Conservation (phyloP, 371 early-diverging fungal genomes). For the Mucor saturninus region DNA sequence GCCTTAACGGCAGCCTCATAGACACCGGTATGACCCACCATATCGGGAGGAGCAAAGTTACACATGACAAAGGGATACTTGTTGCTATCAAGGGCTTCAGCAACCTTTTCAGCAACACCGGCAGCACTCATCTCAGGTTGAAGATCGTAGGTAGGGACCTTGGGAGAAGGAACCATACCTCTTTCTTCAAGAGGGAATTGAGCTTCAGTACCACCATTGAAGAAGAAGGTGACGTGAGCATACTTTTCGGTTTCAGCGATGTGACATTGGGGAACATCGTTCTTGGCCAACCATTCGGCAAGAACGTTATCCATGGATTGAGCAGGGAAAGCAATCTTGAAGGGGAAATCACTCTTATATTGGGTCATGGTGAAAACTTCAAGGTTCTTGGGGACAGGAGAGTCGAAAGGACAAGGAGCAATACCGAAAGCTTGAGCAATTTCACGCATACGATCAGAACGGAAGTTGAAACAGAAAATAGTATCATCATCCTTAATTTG, state of each 20-base stretch:
- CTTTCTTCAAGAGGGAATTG: slow-evolving; percentile 90
- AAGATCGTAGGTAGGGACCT: slow-evolving; percentile 97
- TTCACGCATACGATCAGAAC: slow-evolving; percentile 99
- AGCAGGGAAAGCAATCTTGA: slow-evolving; percentile 92
- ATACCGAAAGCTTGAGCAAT: slow-evolving; percentile 90
- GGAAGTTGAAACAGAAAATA: slow-evolving; percentile 94
- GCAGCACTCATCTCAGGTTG: slow-evolving; percentile 96
- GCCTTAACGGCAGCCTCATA: slow-evolving; percentile 95
- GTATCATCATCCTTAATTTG: slow-evolving; percentile 81
- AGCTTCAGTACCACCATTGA: slow-evolving; percentile 98
- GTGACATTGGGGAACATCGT: slow-evolving; percentile 89
- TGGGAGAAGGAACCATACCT: slow-evolving; percentile 89
- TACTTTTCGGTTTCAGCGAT: slow-evolving; percentile 99
- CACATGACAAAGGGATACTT: slow-evolving; percentile 97
- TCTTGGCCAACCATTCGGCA: slow-evolving; percentile 94
- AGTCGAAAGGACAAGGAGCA: slow-evolving; percentile 86
- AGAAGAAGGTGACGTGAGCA: slow-evolving; percentile 99
- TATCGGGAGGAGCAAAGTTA: slow-evolving; percentile 99
- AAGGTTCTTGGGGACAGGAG: slow-evolving; percentile 77
- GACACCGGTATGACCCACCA: slow-evolving; percentile 99
- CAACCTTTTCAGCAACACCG: slow-evolving; percentile 91
- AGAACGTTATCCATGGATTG: slow-evolving; percentile 97
- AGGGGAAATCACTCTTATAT: slow-evolving; percentile 95
- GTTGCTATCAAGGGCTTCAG: slow-evolving; percentile 74
- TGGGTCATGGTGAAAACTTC: slow-evolving; percentile 96